Conservation (phyloP, 306 rosid species). For the Castanea sativa region DNA sequence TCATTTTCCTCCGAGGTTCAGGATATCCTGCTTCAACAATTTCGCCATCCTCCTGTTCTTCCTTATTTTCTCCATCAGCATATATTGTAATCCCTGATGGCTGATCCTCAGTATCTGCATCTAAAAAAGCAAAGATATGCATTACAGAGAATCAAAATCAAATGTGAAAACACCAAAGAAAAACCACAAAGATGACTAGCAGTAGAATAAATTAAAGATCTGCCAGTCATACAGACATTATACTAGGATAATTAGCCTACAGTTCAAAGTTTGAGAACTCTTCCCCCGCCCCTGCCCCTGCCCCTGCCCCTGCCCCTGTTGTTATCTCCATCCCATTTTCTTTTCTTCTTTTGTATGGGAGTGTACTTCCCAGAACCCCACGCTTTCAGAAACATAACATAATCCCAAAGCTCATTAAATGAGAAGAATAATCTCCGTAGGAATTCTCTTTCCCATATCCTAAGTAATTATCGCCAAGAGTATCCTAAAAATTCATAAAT, state of each 20-base stretch:
- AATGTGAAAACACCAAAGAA: slow-evolving; percentile 4
- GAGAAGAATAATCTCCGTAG: neutral
- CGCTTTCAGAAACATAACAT: too few species aligned
- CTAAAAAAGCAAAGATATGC: slow-evolving; percentile 35
- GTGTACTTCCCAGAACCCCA: too few species aligned
- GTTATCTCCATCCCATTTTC: too few species aligned
- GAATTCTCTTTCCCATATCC: neutral
- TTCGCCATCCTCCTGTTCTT: slow-evolving; percentile 92
- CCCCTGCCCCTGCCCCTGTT: too few species aligned
- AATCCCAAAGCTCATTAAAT: neutral
- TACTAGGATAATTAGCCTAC: neutral
- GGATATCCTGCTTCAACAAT: slow-evolving; percentile 49
- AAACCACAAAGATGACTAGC: neutral
- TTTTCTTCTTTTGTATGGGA: too few species aligned
- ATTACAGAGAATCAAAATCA: slow-evolving; percentile 2
- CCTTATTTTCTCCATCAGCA: slow-evolving; percentile 50
- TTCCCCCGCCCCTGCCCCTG: too few species aligned
- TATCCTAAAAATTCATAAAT: neutral
- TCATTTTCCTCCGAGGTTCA: slow-evolving; percentile 54
- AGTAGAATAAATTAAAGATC: neutral
- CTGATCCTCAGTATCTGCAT: slow-evolving; percentile 76
- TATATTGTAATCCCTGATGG: slow-evolving; percentile 88
- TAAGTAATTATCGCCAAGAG: neutral
- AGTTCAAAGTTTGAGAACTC: neutral
- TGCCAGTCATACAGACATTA: neutral